Evolutionary conservation across 345 rosid species (phyloP).

Genomic region (Kernera saxatilis): DNA sequence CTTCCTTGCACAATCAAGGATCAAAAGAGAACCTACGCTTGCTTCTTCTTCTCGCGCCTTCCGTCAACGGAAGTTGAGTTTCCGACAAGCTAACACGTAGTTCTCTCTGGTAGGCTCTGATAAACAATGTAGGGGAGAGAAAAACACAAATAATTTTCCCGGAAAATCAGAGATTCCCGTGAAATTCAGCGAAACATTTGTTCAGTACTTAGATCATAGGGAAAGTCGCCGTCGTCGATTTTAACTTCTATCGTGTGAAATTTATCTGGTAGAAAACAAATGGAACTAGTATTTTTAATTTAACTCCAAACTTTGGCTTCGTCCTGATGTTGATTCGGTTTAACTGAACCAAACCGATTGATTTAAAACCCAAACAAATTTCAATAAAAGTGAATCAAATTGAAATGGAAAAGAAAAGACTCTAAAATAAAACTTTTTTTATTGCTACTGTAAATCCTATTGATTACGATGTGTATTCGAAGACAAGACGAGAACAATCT

Average conservation of each 20-base stretch:
- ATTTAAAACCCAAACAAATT: neutral
- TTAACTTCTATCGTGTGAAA: neutral
- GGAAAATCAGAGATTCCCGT: slow-evolving; percentile 9
- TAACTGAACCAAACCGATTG: neutral
- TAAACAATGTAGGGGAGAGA: slow-evolving; percentile 2
- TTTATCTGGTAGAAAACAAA: neutral
- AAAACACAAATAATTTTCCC: neutral
- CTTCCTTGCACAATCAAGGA: neutral
- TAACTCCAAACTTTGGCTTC: neutral
- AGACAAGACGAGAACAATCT: slow-evolving; percentile 24
- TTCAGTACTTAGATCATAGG: slow-evolving; percentile 12
- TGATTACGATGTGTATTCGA: slow-evolving; percentile 15
- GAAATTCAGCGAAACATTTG: slow-evolving; percentile 9
- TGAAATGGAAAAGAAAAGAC: neutral
- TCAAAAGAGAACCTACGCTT: neutral
- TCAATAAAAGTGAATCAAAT: neutral
- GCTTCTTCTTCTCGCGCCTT: slow-evolving; percentile 3
- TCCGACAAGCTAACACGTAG: slow-evolving; percentile 1
- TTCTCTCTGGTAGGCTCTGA: neutral
- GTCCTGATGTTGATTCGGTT: neutral
- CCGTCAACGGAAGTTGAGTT: slow-evolving; percentile 18
- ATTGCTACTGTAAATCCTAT: neutral
- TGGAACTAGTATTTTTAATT: neutral
- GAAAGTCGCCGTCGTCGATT: slow-evolving; percentile 28
- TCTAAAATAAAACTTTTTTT: neutral